phyloP scores from a whole-genome alignment of 2,329 filamentous ascomycete species.

The Trichophyton equinum region DNA sequence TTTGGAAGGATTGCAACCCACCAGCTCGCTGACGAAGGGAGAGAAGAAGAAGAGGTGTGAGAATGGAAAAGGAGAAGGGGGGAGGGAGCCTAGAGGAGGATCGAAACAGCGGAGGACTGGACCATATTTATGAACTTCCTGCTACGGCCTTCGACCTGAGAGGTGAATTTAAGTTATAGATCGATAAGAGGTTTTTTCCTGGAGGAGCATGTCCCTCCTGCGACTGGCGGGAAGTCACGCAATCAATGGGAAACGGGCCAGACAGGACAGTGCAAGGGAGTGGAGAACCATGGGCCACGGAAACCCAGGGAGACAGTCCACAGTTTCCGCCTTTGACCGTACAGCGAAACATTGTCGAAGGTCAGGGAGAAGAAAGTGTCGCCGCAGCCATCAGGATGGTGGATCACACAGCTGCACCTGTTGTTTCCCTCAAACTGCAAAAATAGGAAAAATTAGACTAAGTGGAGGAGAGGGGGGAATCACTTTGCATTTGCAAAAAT shows the following conservation, averaged over 20 bases:
- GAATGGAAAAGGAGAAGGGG: background rate
- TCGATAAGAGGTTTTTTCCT: background rate
- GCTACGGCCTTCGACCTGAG: background rate
- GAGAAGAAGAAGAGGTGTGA: background rate
- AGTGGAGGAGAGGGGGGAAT: background rate
- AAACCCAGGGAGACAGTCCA: conserved; percentile 1
- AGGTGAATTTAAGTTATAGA: conserved; percentile 3
- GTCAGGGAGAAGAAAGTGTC: background rate
- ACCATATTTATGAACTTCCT: conserved; percentile 1
- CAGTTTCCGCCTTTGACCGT: conserved; percentile 4
- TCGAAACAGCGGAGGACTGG: background rate
- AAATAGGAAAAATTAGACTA: background rate
- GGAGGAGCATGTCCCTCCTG: background rate
- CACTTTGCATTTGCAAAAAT: background rate
- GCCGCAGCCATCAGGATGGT: conserved; percentile 2
- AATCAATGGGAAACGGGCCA: conserved; percentile 4
- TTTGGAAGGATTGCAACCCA: background rate
- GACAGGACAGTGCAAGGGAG: conserved; percentile 3
- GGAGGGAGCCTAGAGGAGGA: background rate
- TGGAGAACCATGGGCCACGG: conserved; percentile 5
- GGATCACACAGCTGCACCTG: background rate
- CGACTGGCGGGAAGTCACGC: conserved; percentile 2
- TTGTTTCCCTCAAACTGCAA: background rate
- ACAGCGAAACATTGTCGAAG: conserved; percentile 2
- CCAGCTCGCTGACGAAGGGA: background rate